These are phyloP conservation scores for Biscogniauxia mediterranea DNA, from an alignment of 2,329 filamentous ascomycete species.

Conservation along the genomic window DNA sequence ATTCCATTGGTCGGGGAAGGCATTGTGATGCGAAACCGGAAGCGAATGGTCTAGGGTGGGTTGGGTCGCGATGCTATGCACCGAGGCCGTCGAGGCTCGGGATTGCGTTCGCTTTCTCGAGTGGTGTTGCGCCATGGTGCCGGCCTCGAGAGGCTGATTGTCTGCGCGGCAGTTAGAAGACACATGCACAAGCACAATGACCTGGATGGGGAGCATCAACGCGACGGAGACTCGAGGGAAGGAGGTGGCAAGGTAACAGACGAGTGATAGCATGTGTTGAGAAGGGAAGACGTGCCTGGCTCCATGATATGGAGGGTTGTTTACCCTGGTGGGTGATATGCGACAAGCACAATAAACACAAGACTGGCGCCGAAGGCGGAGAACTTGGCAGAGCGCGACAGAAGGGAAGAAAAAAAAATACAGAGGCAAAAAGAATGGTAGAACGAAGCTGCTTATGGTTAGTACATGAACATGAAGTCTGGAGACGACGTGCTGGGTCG, in stretches of 20 bases:
- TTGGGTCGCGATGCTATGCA: slow-evolving; percentile 53
- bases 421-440: slow-evolving; percentile 7
- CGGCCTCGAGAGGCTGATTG: slow-evolving; percentile 30
- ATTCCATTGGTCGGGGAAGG: slow-evolving; percentile 52
- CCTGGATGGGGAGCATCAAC: not conserved
- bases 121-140: slow-evolving; percentile 37
- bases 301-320: slow-evolving; percentile 30
- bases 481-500: slow-evolving; percentile 17
- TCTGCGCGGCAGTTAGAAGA: slow-evolving; percentile 24
- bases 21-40: slow-evolving; percentile 32
- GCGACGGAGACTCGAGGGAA: not conserved
- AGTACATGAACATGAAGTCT: slow-evolving; percentile 14
- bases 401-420: not conserved
- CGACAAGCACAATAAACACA: slow-evolving; percentile 30
- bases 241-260: not conserved
- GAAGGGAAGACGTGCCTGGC: slow-evolving; percentile 20
- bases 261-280: not conserved
- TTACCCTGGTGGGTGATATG: slow-evolving; percentile 27
- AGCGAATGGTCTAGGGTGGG: slow-evolving; percentile 51
- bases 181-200: slow-evolving; percentile 2
- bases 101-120: slow-evolving; percentile 52
- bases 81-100: slow-evolving; percentile 55
- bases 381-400: not conserved
- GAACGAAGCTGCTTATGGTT: slow-evolving; percentile 7
- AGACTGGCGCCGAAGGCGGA: slow-evolving; percentile 6